Evolutionary conservation across 2,329 filamentous ascomycete genomes (phyloP), one percentile per base, ranked within the genome.

Genomic region (Trichoderma sp.): DNA sequence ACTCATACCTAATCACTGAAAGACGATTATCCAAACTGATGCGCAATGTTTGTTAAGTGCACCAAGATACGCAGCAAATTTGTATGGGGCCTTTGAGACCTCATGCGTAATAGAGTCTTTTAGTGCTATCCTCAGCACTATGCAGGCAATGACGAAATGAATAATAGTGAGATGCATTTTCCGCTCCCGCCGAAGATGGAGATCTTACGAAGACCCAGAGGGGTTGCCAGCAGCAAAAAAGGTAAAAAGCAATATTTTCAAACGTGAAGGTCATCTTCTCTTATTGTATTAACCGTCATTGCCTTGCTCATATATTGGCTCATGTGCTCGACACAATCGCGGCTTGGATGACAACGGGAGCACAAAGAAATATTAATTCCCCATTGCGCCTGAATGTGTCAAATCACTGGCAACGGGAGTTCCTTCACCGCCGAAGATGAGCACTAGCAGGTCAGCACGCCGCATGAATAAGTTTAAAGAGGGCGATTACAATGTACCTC

Each of bases 121-220:
- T 65, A 65, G 62, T 65, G 62, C 62, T 65, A 53, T 32, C 62
- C 26, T 65, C 62, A 51, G 62, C 62, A 51, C 62, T 53, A 60
- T 24, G 26, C 26, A 6, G 11, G 39, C 8, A 18, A 32, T 64
- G 57, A 60, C 57, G 57, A 21, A 32, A 60, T 32, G 28, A n/a
- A 32, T 5, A n/a, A 60, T 18, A n/a, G n/a, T 21, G 18, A 60
- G 26, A 9, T 32, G 24, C 9, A 51, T 8, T 51, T 51, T 24
- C 43, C 43, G 43, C 2, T 51, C 43, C n/a, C 43, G 43, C 43
- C 43, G n/a, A 24, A 3, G n/a, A 51, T 21, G n/a, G 43, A n/a
- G n/a, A 24, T 24, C 43, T 21, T 51, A 51, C 43, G 9, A 51
- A 51, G n/a, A 21, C n/a, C 43, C 12, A 51, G 43, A 51, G n/a